Base-by-base conservation (phyloP, 2,329 filamentous ascomycete species). In the Apiospora pterosperma region DNA sequence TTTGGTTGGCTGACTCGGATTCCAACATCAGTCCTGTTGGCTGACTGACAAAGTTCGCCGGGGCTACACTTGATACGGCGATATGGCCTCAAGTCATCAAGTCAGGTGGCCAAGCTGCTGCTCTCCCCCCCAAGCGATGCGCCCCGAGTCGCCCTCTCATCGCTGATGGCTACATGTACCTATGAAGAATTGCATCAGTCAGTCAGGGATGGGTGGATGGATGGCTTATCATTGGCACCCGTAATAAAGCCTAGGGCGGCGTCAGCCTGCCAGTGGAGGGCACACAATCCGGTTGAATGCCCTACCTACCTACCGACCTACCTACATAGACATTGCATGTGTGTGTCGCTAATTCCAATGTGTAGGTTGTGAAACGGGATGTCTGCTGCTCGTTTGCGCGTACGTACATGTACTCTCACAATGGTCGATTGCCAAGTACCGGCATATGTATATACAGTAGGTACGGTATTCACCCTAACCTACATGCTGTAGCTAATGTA, bases 351-450 rank as follows among this genome's bases (percentile, higher is more conserved):
- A 55, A 55, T n/a, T 19, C 12, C 42, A 25, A 48, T n/a, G 23
- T 48, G 21, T 48, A 25, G 14, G 38, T 41, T 31, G 44, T 55
- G 19, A 21, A 28, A 34, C 48, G 48, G n/a, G 48, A 31, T 31
- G 28, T 12, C 48, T 55, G 48, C 28, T 55, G 25, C 48, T 31
- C 28, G 48, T 55, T 34, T 55, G 48, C 48, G 48, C 48, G 19
- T 34, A 55, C 28, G 48, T n/a, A 19, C 48, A 34, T 31, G 48
- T 55, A 55, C 48, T 55, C 48, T 3, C 34, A 60, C 38, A 41
- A 19, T 41, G 25, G 34, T 60, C n/a, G 36, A 38, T 10, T 60
- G 34, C 28, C 38, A 62, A 48, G 60, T 62, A 62, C 60, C 60
- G 60, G 41, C 60, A 62, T 39, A 39, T 39, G 58, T 39, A 60